Evolutionary conservation across 371 early-diverging fungal species (phyloP).

Genomic region (Syncephalis plumigaleata): DNA sequence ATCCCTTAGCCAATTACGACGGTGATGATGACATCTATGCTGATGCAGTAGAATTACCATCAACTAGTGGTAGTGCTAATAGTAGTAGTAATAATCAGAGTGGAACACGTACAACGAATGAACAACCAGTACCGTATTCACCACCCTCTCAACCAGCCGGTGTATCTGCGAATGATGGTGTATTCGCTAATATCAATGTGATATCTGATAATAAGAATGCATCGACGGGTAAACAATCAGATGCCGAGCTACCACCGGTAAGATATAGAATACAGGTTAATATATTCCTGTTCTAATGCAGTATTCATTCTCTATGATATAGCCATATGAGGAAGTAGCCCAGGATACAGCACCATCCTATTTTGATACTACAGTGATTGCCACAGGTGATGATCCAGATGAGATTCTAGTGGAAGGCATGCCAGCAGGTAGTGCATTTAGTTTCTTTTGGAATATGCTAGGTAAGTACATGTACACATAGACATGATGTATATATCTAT

Average conservation of each 20-base stretch:
- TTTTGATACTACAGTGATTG: constrained; percentile 32
- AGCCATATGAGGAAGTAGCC: constrained; percentile 42
- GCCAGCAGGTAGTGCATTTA: constrained; percentile 35
- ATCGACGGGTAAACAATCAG: constrained; percentile 9
- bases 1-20: too few species aligned
- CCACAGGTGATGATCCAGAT: constrained; percentile 33
- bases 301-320: too few species aligned
- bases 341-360: constrained; percentile 42
- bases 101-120: background rate
- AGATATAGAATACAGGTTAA: background rate
- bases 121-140: background rate
- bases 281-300: background rate
- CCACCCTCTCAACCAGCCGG: constrained; percentile 5
- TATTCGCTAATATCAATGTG: constrained; percentile 40
- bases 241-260: constrained; percentile 2
- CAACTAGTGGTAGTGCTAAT: too few species aligned
- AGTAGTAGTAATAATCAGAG: too few species aligned
- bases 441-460: constrained; percentile 38
- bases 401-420: constrained; percentile 38
- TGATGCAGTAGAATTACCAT: too few species aligned
- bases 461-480: constrained; percentile 14
- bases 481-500: background rate
- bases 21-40: too few species aligned
- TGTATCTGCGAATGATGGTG: constrained; percentile 26
- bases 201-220: constrained; percentile 25